Base-by-base conservation (phyloP, 331 rosid genomes). In the Pyracantha coccinea region DNA sequence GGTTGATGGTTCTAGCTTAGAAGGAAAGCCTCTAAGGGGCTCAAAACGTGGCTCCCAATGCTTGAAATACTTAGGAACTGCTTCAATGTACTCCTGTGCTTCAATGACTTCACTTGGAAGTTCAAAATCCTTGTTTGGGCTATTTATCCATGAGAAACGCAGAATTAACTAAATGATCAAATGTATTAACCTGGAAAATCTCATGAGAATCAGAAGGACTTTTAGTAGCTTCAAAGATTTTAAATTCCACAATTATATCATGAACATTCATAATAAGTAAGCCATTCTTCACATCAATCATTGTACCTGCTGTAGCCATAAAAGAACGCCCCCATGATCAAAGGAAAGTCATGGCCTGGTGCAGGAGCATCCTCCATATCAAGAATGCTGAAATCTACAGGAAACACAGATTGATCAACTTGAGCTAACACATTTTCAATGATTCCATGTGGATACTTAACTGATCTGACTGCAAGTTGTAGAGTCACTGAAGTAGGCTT, bases 261-360 rank as follows among this genome's bases (percentile, higher is more conserved):
- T 2, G 1, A 1, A 19, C 3, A 7, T 0, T 59, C 32, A 59
- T 23, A 4, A 0, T 24, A 0, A 61, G 1, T 1, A 14, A 4
- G 2, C 38, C 20, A 0, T 61, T 14, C 1, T 61, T 25, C 4
- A 61, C 38, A 3, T 61, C 35, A 25, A 27, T 61, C 1, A 2
- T 28, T 25, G 21, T 15, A 1, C 21, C 9, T 2, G 21, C 1
- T 11, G 6, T 28, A 23, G 12, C 66, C 38, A 61, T 27, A 15
- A 61, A 61, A 6, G 1, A 21, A 15, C 1, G 11, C 0, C 66
- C 66, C 13, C 1, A 61, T 4, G 3, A 61, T 25, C 1, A 25
- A 1, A 1, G 12, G 66, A 7, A 61, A 3, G 14, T 27, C 35
- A 13, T 1, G 1, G 2, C 8, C 2, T 8, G 0, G 8, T 8